These are phyloP conservation scores for Bolboschoenoplectus hybrid DNA, from an alignment of 202 grass and related monocot species.

Conservation along the genomic window DNA sequence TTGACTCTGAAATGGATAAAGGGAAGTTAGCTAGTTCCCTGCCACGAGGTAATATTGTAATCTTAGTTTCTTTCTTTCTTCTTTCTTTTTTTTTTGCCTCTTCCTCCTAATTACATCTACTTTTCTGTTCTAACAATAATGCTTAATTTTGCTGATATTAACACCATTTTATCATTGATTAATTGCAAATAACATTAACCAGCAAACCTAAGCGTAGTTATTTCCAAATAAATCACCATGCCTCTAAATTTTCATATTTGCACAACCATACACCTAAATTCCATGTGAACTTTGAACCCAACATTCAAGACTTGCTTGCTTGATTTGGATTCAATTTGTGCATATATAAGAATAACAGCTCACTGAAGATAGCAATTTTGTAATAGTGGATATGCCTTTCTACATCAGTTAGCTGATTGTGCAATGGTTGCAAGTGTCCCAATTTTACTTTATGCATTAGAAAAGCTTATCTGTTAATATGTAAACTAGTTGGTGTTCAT, in stretches of 20 bases:
- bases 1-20: conserved; percentile 37
- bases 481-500: background rate
- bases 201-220: background rate
- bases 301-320: background rate
- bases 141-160: background rate
- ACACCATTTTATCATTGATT: background rate
- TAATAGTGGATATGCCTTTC: background rate
- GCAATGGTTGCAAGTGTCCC: background rate
- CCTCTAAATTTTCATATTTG: background rate
- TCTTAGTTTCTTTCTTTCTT: conserved; percentile 4
- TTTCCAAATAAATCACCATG: conserved; percentile 2
- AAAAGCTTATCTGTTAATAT: background rate
- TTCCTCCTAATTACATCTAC: background rate
- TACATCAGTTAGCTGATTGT: background rate
- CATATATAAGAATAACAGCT: background rate
- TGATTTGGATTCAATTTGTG: conserved; percentile 11
- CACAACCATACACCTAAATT: background rate
- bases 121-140: background rate
- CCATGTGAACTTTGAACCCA: background rate
- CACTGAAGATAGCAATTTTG: conserved; percentile 15
- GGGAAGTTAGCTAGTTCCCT: conserved; percentile 29
- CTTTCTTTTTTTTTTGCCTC: background rate
- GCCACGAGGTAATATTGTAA: conserved; percentile 32
- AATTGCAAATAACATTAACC: background rate
- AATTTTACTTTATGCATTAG: background rate